These are phyloP conservation scores for Parachaetomium inaequale DNA, from an alignment of 495 filamentous ascomycete genomes.

Conservation along the genomic window DNA sequence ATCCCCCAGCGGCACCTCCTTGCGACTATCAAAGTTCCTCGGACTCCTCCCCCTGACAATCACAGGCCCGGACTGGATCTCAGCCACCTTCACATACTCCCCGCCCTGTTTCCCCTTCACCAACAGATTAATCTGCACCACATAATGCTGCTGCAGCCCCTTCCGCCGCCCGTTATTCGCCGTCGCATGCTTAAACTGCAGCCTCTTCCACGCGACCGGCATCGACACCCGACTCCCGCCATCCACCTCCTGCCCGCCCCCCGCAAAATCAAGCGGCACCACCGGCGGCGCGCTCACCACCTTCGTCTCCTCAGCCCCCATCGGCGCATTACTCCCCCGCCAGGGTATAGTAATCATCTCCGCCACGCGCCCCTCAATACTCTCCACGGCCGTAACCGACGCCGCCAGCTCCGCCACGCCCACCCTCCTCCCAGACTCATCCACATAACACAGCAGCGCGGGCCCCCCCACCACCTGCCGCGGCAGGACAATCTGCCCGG, in stretches of 20 bases:
- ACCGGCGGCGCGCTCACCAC: slow-evolving; percentile 48
- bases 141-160: slow-evolving; percentile 67
- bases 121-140: slow-evolving; percentile 60
- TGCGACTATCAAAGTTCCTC: slow-evolving; percentile 64
- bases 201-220: slow-evolving; percentile 81
- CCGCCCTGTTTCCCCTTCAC: slow-evolving; percentile 59
- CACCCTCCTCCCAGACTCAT: slow-evolving; percentile 72
- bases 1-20: slow-evolving; percentile 59
- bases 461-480: slow-evolving; percentile 66
- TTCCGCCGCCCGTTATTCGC: slow-evolving; percentile 76
- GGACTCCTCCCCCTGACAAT: slow-evolving; percentile 67
- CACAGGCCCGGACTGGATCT: slow-evolving; percentile 62
- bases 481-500: slow-evolving; percentile 74
- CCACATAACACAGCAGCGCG: no score
- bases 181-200: slow-evolving; percentile 90
- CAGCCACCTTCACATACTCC: slow-evolving; percentile 55
- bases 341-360: slow-evolving; percentile 93
- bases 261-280: slow-evolving; percentile 68
- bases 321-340: slow-evolving; percentile 70
- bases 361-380: slow-evolving; percentile 79
- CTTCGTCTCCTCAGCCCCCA: slow-evolving; percentile 47
- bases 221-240: slow-evolving; percentile 66
- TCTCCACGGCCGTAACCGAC: slow-evolving; percentile 81
- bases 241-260: slow-evolving; percentile 64
- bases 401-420: slow-evolving; percentile 72